phyloP scores from a whole-genome alignment of 2,329 filamentous ascomycete species.

The Pseudocercospora macadamiae region DNA sequence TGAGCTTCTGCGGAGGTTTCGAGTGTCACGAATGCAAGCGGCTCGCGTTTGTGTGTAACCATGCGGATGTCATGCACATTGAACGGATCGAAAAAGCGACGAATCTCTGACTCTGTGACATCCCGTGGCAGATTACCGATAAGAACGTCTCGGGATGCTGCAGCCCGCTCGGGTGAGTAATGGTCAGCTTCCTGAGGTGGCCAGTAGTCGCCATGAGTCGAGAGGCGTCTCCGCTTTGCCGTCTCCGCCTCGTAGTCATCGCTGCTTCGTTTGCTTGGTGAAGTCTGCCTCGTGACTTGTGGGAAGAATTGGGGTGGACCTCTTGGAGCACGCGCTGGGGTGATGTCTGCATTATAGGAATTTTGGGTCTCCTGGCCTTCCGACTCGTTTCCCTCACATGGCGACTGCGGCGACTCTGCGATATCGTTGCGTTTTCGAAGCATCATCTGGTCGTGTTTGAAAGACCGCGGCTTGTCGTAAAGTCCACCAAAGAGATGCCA shows the following conservation, averaged over 20 bases:
- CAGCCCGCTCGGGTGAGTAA: conserved; percentile 6
- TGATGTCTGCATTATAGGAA: neutral
- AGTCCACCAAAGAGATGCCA: conserved; percentile 69
- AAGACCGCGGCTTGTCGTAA: conserved; percentile 61
- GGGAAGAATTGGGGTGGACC: no score
- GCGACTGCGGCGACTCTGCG: neutral
- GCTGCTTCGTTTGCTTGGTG: neutral
- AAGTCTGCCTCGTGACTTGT: neutral
- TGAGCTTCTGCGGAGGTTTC: neutral
- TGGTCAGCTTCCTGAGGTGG: conserved; percentile 8
- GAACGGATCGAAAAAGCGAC: neutral
- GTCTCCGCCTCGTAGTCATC: neutral
- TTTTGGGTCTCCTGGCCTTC: conserved; percentile 5
- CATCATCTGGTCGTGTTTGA: conserved; percentile 69
- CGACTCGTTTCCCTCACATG: neutral
- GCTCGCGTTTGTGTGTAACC: neutral
- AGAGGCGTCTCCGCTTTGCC: conserved; percentile 10
- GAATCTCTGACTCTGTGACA: neutral
- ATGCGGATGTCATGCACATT: neutral
- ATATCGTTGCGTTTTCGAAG: conserved; percentile 30
- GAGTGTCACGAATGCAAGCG: neutral
- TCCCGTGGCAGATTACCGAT: neutral
- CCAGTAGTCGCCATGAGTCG: conserved; percentile 6
- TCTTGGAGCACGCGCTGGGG: no score
- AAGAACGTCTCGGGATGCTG: neutral